Percentiles rank a stretch among this genome's conserved stretches.
phyloP scores from a whole-genome alignment of 306 rosid genomes.

The Styphnolobium japonicum region DNA sequence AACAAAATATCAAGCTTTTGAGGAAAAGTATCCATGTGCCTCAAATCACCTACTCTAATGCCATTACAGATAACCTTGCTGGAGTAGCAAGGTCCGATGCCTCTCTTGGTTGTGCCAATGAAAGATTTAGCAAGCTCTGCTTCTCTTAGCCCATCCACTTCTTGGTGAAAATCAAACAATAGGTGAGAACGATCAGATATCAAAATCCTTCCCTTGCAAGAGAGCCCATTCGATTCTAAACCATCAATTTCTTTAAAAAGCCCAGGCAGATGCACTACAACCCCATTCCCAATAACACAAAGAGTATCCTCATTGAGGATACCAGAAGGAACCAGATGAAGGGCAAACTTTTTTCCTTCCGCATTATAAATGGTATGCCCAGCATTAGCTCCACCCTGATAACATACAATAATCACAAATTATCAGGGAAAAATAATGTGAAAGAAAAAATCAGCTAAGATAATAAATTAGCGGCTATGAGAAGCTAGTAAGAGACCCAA shows the following conservation, averaged over 20 bases:
- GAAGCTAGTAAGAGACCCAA: no score
- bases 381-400: constrained; percentile 96
- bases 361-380: constrained; percentile 94
- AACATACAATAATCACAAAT: background rate
- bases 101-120: constrained; percentile 97
- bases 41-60: constrained; percentile 82
- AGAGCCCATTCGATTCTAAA: constrained; percentile 73
- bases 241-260: constrained; percentile 83
- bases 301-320: constrained; percentile 86
- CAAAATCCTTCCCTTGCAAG: constrained; percentile 89
- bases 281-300: constrained; percentile 95
- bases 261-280: constrained; percentile 89
- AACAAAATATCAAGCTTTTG: constrained; percentile 79
- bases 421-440: constrained; percentile 11
- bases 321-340: constrained; percentile 95
- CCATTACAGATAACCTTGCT: constrained; percentile 90
- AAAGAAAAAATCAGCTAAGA: no score
- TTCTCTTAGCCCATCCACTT: constrained; percentile 89
- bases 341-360: constrained; percentile 96
- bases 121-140: constrained; percentile 88
- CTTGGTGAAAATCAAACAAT: constrained; percentile 91
- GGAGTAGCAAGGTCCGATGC: constrained; percentile 94
- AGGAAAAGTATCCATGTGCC: constrained; percentile 87
- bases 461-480: no score
- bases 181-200: constrained; percentile 92